phyloP scores from a whole-genome alignment of 371 early-diverging fungal species.

The Mortierella sp. region DNA sequence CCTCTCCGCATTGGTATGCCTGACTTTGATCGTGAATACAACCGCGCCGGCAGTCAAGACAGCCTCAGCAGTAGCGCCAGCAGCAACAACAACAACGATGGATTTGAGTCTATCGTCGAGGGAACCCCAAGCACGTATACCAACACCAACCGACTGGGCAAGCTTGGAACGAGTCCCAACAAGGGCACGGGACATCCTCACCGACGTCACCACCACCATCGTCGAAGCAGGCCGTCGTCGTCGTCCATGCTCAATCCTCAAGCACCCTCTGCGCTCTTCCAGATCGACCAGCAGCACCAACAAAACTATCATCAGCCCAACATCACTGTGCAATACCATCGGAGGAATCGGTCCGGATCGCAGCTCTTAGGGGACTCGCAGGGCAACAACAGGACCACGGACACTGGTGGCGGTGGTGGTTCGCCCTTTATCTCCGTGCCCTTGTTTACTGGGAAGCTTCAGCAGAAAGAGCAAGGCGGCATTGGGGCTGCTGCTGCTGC shows the following conservation, averaged over 20 bases:
- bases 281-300: slow-evolving; percentile 22
- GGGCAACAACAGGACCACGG: not conserved
- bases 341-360: slow-evolving; percentile 10
- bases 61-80: not conserved
- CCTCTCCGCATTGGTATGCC: not conserved
- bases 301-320: slow-evolving; percentile 15
- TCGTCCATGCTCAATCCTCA: slow-evolving; percentile 24
- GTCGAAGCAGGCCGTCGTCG: slow-evolving; percentile 10
- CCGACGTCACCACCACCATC: not conserved
- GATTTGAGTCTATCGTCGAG: not conserved
- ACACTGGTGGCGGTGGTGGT: slow-evolving; percentile 9
- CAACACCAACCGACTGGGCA: not conserved
- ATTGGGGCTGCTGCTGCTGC: not conserved
- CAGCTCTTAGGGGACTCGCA: not conserved
- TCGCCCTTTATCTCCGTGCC: not conserved
- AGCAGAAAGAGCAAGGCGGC: not conserved
- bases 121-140: not conserved
- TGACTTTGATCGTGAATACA: not conserved
- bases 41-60: not conserved
- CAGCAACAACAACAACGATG: not conserved
- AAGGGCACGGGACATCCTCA: not conserved
- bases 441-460: not conserved
- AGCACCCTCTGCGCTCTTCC: slow-evolving; percentile 10
- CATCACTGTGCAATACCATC: slow-evolving; percentile 23
- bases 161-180: not conserved